Percentiles rank a stretch among this genome's conserved stretches.
Conservation (phyloP, 1,139 yeast species). For the Williopsis jadinii region DNA sequence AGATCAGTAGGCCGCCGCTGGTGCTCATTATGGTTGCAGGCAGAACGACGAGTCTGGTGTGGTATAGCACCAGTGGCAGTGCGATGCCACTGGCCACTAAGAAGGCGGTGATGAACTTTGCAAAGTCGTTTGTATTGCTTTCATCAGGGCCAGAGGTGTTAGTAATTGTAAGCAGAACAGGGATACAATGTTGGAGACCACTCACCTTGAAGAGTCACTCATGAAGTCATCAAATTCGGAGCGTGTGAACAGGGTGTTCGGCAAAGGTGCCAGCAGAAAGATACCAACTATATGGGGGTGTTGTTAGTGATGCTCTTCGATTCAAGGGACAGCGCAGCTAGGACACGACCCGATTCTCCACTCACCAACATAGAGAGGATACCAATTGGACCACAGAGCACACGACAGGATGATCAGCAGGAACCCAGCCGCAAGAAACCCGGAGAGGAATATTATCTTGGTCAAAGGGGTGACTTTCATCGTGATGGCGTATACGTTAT, state of each 20-base stretch:
- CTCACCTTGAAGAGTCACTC: slow-evolving; percentile 42
- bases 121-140: slow-evolving; percentile 49
- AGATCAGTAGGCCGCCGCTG: slow-evolving; percentile 66
- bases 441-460: slow-evolving; percentile 63
- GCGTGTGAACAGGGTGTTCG: slow-evolving; percentile 47
- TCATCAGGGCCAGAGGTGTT: slow-evolving; percentile 23
- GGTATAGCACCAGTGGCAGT: slow-evolving; percentile 59
- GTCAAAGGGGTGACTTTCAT: slow-evolving; percentile 46
- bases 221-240: slow-evolving; percentile 50
- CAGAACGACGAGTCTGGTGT: slow-evolving; percentile 46
- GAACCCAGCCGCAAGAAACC: slow-evolving; percentile 67
- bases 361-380: slow-evolving; percentile 57
- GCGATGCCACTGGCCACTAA: slow-evolving; percentile 64
- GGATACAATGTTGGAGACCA: background rate
- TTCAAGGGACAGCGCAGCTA: background rate
- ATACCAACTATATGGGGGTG: slow-evolving; percentile 32
- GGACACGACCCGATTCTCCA: slow-evolving; percentile 3
- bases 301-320: slow-evolving; percentile 1
- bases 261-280: slow-evolving; percentile 66
- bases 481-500: background rate
- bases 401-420: slow-evolving; percentile 65
- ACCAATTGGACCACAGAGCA: slow-evolving; percentile 66
- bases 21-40: slow-evolving; percentile 62
- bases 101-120: slow-evolving; percentile 57
- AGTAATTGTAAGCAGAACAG: slow-evolving; percentile 1